Percentiles rank a stretch among this genome's conserved stretches.
Conservation (phyloP, 2,329 filamentous ascomycete species). For the Uncinocarpus reesii region DNA sequence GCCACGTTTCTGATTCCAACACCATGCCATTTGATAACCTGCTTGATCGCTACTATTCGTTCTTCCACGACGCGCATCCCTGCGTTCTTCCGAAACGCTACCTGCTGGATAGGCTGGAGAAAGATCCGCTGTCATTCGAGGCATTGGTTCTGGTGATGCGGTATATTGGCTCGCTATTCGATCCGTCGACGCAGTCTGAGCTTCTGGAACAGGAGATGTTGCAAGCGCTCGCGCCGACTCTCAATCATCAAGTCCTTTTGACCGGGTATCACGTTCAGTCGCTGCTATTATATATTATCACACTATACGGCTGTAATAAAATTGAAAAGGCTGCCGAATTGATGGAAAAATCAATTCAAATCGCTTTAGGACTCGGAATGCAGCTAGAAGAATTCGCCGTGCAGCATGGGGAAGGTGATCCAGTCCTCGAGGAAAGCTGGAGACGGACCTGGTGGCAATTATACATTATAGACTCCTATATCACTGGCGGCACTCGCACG, state of each 20-base stretch:
- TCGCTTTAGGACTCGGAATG: slow-evolving; percentile 22
- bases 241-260: not conserved
- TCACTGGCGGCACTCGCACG: slow-evolving; percentile 50
- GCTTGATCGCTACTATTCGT: slow-evolving; percentile 24
- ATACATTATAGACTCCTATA: slow-evolving; percentile 65
- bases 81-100: slow-evolving; percentile 22
- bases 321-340: slow-evolving; percentile 9
- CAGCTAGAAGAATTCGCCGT: slow-evolving; percentile 22
- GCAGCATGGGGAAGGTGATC: slow-evolving; percentile 46
- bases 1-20: not conserved
- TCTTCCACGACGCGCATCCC: slow-evolving; percentile 27
- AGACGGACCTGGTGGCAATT: slow-evolving; percentile 31
- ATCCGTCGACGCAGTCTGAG: slow-evolving; percentile 5
- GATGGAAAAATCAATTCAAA: slow-evolving; percentile 10
- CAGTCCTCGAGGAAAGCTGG: slow-evolving; percentile 37
- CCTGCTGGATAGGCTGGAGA: slow-evolving; percentile 12
- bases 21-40: slow-evolving; percentile 6
- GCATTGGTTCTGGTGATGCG: slow-evolving; percentile 24
- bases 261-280: slow-evolving; percentile 20
- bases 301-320: slow-evolving; percentile 14
- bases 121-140: slow-evolving; percentile 13
- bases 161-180: slow-evolving; percentile 23
- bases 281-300: slow-evolving; percentile 22
- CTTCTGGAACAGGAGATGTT: slow-evolving; percentile 4
- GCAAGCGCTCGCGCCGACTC: slow-evolving; percentile 1